Evolutionary conservation across 108 stramenopile species (phyloP), one percentile per base, ranked within the genome.

Genomic region (Parietichytrium sp.): DNA sequence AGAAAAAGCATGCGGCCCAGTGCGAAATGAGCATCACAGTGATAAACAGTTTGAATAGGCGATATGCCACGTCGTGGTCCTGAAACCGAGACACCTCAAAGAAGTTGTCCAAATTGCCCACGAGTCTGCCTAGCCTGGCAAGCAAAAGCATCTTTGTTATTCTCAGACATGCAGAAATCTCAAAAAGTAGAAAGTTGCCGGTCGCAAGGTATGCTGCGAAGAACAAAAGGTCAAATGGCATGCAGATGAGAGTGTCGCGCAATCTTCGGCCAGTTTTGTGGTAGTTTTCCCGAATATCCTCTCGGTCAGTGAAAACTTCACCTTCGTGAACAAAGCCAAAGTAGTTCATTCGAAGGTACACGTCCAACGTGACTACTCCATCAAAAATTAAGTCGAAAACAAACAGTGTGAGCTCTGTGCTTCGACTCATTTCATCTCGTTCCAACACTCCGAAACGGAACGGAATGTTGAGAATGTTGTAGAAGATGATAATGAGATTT

Each of bases 1-100:
- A 89, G 72, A 88, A 88, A 30, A 85, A 86, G 55, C 89, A 89
- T 0, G 84, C 91, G 42, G 86, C 86, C 82, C 84, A 85, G 80
- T 91, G 91, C 15, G 88, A 84, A 31, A 91, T 82, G 29, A 88
- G 47, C 20, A 91, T 45, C 23, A 89, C 86, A 3, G 83, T 84
- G 29, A 54, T 33, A 26, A 88, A 49, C 4, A 80, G 36, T 2
- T 20, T 50, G 3, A 72, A 31, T 2, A 82, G 61, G 15, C 81
- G 55, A 18, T 78, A 54, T n/a, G 12, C 7, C 16, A 48, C 52
- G 7, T 4, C 33, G 30, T 49, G 23, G 16, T 48, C 77, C 36
- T 51, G 47, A 31, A 82, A 30, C 4, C 38, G 42, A 27, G 61
- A 72, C 61, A 26, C 50, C n/a, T 51, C 61, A 38, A 61, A 61